These are phyloP conservation scores for Physcomitrellopsis africana DNA, from an alignment of 225 moss, liverwort and hornwort genomes.

Conservation along the genomic window DNA sequence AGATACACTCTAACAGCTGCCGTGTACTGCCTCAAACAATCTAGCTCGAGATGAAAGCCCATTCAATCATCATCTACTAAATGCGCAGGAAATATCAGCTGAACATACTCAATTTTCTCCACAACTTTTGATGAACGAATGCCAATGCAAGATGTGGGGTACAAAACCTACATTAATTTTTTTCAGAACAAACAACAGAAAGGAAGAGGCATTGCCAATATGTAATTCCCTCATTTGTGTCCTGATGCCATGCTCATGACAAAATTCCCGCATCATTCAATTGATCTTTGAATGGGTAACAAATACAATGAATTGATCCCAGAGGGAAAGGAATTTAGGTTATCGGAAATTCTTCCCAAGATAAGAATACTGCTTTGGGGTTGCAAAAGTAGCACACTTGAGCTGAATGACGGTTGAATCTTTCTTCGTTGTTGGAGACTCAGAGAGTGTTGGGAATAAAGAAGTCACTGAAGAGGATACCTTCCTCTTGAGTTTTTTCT, in stretches of 20 bases:
- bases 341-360: constrained; percentile 56
- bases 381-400: constrained; percentile 23
- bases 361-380: constrained; percentile 41
- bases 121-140: neutral
- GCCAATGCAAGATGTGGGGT: constrained; percentile 1
- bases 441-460: constrained; percentile 17
- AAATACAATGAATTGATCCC: constrained; percentile 8
- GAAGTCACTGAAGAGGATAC: constrained; percentile 7
- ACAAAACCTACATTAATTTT: neutral
- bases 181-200: neutral
- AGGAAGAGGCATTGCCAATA: constrained; percentile 19
- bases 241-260: constrained; percentile 22
- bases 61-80: too few species aligned
- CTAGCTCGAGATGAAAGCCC: too few species aligned
- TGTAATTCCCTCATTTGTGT: constrained; percentile 23
- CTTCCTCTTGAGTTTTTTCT: constrained; percentile 51
- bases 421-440: constrained; percentile 24
- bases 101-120: too few species aligned
- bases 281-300: constrained; percentile 39
- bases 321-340: neutral
- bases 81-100: too few species aligned
- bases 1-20: too few species aligned
- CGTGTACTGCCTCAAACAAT: too few species aligned
- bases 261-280: constrained; percentile 40
- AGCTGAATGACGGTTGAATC: constrained; percentile 17